phyloP scores from a whole-genome alignment of 345 rosid species.

The Eutrema japonicum region DNA sequence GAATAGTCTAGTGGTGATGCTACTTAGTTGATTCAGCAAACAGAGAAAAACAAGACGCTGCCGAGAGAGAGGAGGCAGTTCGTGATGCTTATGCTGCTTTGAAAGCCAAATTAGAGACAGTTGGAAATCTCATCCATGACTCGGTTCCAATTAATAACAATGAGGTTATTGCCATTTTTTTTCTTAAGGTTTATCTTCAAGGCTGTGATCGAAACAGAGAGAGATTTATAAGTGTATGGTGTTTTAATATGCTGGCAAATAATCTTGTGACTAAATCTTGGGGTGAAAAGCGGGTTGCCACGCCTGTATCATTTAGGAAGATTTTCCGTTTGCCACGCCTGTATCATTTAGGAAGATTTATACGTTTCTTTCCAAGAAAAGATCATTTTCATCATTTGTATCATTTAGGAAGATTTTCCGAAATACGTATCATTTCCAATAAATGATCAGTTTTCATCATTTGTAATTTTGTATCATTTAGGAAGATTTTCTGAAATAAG shows the following conservation, averaged over 20 bases:
- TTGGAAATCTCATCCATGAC: conserved; percentile 92
- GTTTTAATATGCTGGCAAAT: conserved; percentile 56
- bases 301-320: conserved; percentile 13
- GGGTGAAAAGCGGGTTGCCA: conserved; percentile 65
- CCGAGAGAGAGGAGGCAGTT: conserved; percentile 71
- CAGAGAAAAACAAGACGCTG: conserved; percentile 57
- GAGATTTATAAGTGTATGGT: conserved; percentile 8
- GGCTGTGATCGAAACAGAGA: conserved; percentile 13
- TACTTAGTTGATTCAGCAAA: conserved; percentile 53
- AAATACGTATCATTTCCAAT: no score
- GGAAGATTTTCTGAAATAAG: no score
- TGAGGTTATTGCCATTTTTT: conserved; percentile 55
- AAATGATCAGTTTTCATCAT: no score
- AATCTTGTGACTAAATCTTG: conserved; percentile 62
- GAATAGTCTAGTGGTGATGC: conserved; percentile 16
- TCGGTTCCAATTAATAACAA: conserved; percentile 75
- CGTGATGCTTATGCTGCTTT: conserved; percentile 57
- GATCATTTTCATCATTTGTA: no score
- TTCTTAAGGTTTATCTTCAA: not conserved
- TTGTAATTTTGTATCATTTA: no score
- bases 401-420: no score
- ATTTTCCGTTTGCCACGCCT: no score
- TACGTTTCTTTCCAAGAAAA: no score
- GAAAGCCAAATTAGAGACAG: conserved; percentile 59
- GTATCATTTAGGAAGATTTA: no score